Evolutionary conservation across 1,284 basidiomycete genomes (phyloP).

Genomic region (Cryptococcus sp.): DNA sequence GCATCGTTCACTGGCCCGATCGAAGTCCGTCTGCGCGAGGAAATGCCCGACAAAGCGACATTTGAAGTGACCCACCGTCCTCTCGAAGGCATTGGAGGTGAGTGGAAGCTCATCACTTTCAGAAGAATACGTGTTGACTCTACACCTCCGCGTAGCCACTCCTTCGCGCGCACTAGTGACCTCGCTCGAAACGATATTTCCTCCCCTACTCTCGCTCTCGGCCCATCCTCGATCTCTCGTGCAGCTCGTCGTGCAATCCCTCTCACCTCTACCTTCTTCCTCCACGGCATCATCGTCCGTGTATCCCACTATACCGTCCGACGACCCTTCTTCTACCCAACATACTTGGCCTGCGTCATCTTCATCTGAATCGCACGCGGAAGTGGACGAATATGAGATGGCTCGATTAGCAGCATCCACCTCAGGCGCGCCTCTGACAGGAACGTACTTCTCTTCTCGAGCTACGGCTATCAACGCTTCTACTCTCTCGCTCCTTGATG

Average conservation of each 20-base stretch:
- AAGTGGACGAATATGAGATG: not conserved
- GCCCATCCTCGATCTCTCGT: constrained; percentile 60
- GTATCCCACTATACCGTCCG: not conserved
- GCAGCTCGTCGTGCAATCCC: constrained; percentile 64
- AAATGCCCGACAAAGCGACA: constrained; percentile 57
- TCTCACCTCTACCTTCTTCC: constrained; percentile 52
- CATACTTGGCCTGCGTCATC: constrained; percentile 15
- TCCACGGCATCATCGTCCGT: constrained; percentile 35
- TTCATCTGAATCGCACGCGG: not conserved
- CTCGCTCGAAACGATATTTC: constrained; percentile 44
- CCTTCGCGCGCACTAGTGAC: constrained; percentile 48
- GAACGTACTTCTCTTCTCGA: constrained; percentile 41
- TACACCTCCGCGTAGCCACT: constrained; percentile 40
- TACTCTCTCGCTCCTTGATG: constrained; percentile 83
- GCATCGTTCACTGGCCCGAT: constrained; percentile 57
- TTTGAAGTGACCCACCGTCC: constrained; percentile 58
- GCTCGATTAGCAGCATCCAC: not conserved
- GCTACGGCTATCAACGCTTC: constrained; percentile 90
- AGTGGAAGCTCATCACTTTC: constrained; percentile 9
- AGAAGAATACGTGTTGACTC: not conserved
- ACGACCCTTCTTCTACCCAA: constrained; percentile 6
- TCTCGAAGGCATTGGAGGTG: constrained; percentile 54
- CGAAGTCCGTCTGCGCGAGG: constrained; percentile 59
- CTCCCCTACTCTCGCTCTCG: constrained; percentile 54
- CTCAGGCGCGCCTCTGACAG: constrained; percentile 6